Evolutionary conservation across 2,329 filamentous ascomycete genomes (phyloP).

Genomic region (Xylariales sp.): DNA sequence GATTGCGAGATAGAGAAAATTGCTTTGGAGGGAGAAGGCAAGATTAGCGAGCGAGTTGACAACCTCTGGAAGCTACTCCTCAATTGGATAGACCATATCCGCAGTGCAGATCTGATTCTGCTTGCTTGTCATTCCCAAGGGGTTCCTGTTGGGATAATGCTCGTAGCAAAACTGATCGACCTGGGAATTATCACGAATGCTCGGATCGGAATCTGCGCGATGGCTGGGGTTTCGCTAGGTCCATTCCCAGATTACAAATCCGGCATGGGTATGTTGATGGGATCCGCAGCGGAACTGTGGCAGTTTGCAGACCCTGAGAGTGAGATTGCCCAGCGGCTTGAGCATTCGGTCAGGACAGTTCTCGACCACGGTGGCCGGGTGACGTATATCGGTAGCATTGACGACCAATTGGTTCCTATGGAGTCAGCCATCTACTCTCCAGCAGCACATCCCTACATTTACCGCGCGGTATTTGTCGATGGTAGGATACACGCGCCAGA

Average conservation of each 20-base stretch:
- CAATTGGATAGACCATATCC: conserved; percentile 91
- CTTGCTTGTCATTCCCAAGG: conserved; percentile 95
- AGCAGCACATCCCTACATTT: conserved; percentile 86
- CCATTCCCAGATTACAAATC: conserved; percentile 92
- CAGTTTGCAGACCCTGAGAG: conserved; percentile 84
- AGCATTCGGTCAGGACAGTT: conserved; percentile 67
- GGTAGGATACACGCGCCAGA: conserved; percentile 87
- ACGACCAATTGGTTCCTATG: conserved; percentile 91
- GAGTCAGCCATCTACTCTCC: conserved; percentile 90
- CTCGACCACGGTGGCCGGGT: conserved; percentile 77
- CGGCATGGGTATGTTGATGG: conserved; percentile 78
- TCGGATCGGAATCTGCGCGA: conserved; percentile 80
- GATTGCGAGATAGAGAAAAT: conserved; percentile 89
- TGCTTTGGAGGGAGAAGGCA: conserved; percentile 89
- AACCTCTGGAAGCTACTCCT: conserved; percentile 91
- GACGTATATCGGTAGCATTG: conserved; percentile 88
- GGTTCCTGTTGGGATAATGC: conserved; percentile 88
- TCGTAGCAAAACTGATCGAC: conserved; percentile 87
- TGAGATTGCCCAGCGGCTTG: conserved; percentile 76
- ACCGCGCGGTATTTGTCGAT: conserved; percentile 93
- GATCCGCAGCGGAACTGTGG: conserved; percentile 89
- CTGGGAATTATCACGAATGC: conserved; percentile 76
- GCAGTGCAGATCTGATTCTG: conserved; percentile 81
- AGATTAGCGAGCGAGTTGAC: conserved; percentile 83
- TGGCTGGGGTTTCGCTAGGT: conserved; percentile 85